Percentiles rank a stretch among this genome's conserved stretches.
Evolutionary conservation across 2,329 filamentous ascomycete species (phyloP).

Genomic region (Paracoccidioides brasiliensis): DNA sequence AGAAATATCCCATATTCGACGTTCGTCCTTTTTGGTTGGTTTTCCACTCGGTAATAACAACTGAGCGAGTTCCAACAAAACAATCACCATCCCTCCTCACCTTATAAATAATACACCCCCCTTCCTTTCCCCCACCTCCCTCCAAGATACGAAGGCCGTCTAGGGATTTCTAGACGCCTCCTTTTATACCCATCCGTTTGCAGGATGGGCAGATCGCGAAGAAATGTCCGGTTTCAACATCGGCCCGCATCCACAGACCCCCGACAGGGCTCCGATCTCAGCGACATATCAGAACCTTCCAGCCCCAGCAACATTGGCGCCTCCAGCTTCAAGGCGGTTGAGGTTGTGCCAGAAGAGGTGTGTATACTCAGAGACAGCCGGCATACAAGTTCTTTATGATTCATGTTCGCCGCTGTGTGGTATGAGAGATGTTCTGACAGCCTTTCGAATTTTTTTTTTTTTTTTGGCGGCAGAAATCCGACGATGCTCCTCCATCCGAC

Average conservation of each 20-base stretch:
- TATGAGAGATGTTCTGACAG: not conserved
- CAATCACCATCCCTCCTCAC: too few relatives aligned
- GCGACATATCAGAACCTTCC: slow-evolving; percentile 39
- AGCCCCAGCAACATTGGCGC: slow-evolving; percentile 38
- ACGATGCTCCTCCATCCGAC: slow-evolving; percentile 40
- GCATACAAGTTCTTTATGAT: not conserved
- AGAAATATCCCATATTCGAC: too few relatives aligned
- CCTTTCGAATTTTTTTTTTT: not conserved
- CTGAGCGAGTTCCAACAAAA: too few relatives aligned
- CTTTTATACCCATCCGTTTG: not conserved
- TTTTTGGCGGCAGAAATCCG: slow-evolving; percentile 1
- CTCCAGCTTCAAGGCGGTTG: slow-evolving; percentile 20
- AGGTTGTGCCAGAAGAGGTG: slow-evolving; percentile 20
- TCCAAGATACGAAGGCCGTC: not conserved
- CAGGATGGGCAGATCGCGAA: slow-evolving; percentile 41
- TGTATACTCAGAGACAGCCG: not conserved
- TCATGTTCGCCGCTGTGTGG: not conserved
- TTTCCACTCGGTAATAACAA: too few relatives aligned
- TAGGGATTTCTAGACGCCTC: not conserved
- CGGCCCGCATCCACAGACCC: slow-evolving; percentile 32
- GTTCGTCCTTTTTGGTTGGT: too few relatives aligned
- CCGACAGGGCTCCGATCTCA: slow-evolving; percentile 41
- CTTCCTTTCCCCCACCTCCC: not conserved
- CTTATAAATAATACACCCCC: not conserved
- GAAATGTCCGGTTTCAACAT: slow-evolving; percentile 49